Evolutionary conservation across 2,329 filamentous ascomycete species (phyloP), one percentile per base, ranked within the genome.

Genomic region (Aureobasidium sp.): DNA sequence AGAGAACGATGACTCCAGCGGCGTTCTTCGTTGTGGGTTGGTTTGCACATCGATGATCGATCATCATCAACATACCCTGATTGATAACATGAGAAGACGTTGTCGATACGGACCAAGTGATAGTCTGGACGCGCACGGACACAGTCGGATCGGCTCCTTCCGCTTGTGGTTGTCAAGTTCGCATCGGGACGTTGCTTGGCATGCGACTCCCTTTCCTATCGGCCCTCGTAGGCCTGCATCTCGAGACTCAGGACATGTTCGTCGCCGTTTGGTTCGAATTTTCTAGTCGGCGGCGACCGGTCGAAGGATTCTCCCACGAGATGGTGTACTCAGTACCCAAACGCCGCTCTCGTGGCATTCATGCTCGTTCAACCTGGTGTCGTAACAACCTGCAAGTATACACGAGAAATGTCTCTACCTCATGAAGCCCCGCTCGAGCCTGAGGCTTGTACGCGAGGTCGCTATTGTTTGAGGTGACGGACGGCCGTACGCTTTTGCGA

Each of bases 81-180:
- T 58, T 44, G 41, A 45, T 45, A 45, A 16, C 15, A 37, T n/a
- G 42, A 58, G 29, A 32, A 48, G 54, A 58, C 54, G 54, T 58
- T 48, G 54, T 48, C 53, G 53, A 57, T 57, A 45, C 39, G 53
- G 53, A 45, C 53, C 21, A 21, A 21, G 21, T 32, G 16, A 29
- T 42, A 45, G 36, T 44, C 53, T 57, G 54, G 30, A 11, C 32
- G 34, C 8, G 42, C 54, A 58, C 54, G 42, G 41, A n/a, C 21
- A 11, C 32, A n/a, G 8, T 6, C 54, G 54, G 54, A 58, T 47
- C 54, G 54, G 54, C 16, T 57, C 54, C 21, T 58, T 15, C 41
- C 54, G 53, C 30, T 21, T 29, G 13, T 25, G 45, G 52, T 21
- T 8, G 34, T 27, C 41, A 21, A 54, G 6, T 16, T 36, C 37